Base-by-base conservation (phyloP, 1,284 basidiomycete genomes). In the Ceratobasidium sp. region DNA sequence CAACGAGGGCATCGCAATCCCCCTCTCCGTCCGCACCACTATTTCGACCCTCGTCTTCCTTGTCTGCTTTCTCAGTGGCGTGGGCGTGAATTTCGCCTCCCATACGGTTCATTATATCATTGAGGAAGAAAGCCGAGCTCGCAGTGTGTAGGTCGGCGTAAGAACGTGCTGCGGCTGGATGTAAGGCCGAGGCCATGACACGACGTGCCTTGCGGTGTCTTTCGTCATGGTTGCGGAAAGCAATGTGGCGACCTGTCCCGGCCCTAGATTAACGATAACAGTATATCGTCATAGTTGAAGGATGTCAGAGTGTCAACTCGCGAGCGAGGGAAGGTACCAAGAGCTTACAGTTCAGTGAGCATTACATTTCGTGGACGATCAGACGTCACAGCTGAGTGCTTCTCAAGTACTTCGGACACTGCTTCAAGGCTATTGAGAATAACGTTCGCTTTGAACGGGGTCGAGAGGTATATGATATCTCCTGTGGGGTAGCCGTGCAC, bases 101-200 rank as follows among this genome's bases (percentile, higher is more conserved):
- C 44, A 71, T 24, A 5, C 66, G 54, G 7, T 36, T n/a, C 0
- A 59, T 41, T 6, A 71, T 31, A 54, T 48, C 54, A 1, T 41
- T 44, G 7, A 57, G 29, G 54, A 56, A 57, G 27, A 33, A 71
- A 2, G 53, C 54, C 1, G 44, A 59, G 9, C 53, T 59, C 17
- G 53, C 7, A 11, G 36, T 48, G 22, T 72, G 69, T 15, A 60
- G 47, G 4, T 24, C 22, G 3, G 69, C 27, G 48, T 72, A 72
- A 14, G 69, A 60, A 7, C 69, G 56, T 14, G 69, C 69, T 2
- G 69, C 69, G 2, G 45, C 44, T 22, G 56, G 69, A 48, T 72
- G 56, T 7, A 72, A 33, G 7, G 69, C 27, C 1, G 69, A 72
- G 27, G 69, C 69, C 69, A 72, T 72, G 7, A 72, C 57, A 11